phyloP scores from a whole-genome alignment of 768 basidiomycete genomes.

The Kondoa subrosea region DNA sequence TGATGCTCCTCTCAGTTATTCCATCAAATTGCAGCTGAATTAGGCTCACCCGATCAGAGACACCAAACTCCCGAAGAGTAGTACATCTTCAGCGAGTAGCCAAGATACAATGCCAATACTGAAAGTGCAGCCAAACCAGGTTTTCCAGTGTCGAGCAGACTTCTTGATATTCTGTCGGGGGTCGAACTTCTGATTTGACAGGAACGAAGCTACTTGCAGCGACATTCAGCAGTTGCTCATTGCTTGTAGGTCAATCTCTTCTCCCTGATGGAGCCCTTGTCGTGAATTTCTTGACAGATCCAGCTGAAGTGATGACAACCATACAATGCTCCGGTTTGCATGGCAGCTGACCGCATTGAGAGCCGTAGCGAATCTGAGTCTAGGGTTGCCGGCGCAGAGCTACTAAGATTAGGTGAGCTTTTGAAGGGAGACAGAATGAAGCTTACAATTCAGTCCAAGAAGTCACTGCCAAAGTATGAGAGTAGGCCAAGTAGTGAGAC shows the following conservation, averaged over 20 bases:
- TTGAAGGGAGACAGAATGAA: no score
- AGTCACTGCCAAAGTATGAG: no score
- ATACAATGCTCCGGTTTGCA: neutral
- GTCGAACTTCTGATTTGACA: constrained; percentile 1
- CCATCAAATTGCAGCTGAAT: neutral
- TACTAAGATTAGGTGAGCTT: neutral
- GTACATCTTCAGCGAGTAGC: constrained; percentile 24
- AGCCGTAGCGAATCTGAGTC: neutral
- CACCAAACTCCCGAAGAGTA: constrained; percentile 16
- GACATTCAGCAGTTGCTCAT: no score
- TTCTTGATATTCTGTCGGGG: constrained; percentile 29
- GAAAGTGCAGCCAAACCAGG: constrained; percentile 18
- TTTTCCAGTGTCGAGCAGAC: constrained; percentile 21
- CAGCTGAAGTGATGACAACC: constrained; percentile 1
- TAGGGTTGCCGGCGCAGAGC: neutral
- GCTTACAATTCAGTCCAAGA: no score
- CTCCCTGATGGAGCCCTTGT: constrained; percentile 4
- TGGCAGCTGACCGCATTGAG: neutral
- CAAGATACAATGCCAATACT: constrained; percentile 20
- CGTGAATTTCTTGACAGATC: neutral
- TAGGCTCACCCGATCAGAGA: neutral
- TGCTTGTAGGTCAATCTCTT: no score
- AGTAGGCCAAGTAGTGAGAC: no score
- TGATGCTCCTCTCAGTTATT: neutral
- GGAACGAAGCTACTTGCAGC: constrained; percentile 9